phyloP scores from a whole-genome alignment of 495 filamentous ascomycete species.

The Hypoxylon crocopeplum region DNA sequence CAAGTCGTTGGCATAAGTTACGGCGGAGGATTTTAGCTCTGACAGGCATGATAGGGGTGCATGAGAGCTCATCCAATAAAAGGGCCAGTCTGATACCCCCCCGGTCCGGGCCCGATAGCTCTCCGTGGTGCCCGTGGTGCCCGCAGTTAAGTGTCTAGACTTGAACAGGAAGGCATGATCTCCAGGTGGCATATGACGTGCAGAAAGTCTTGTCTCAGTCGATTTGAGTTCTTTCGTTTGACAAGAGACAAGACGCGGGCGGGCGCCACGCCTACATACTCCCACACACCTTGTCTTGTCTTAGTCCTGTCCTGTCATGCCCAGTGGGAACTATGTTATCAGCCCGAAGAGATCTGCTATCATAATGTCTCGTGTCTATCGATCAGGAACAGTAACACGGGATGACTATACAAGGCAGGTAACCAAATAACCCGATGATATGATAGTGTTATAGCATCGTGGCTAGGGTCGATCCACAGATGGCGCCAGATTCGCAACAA shows the following conservation, averaged over 20 bases:
- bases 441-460: conserved; percentile 34
- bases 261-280: conserved; percentile 28
- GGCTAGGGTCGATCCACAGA: conserved; percentile 30
- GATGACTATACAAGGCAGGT: conserved; percentile 42
- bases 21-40: conserved; percentile 32
- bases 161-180: conserved; percentile 39
- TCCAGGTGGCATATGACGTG: conserved; percentile 39
- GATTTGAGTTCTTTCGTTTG: conserved; percentile 36
- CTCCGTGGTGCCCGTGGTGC: conserved; percentile 27
- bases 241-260: conserved; percentile 27
- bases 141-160: conserved; percentile 19
- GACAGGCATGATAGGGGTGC: conserved; percentile 31
- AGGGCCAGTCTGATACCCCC: conserved; percentile 16
- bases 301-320: too few species aligned
- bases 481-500: conserved; percentile 39
- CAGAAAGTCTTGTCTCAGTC: conserved; percentile 35
- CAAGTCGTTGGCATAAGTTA: conserved; percentile 17
- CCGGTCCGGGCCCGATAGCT: conserved; percentile 31
- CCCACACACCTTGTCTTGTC: too few species aligned
- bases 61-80: conserved; percentile 27
- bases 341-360: conserved; percentile 35
- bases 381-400: conserved; percentile 42
- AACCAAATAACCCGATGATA: conserved; percentile 38
- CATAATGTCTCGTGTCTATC: conserved; percentile 38
- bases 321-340: conserved; percentile 31